These are phyloP conservation scores for Firmiana major DNA, from an alignment of 345 rosid species.

Conservation along the genomic window DNA sequence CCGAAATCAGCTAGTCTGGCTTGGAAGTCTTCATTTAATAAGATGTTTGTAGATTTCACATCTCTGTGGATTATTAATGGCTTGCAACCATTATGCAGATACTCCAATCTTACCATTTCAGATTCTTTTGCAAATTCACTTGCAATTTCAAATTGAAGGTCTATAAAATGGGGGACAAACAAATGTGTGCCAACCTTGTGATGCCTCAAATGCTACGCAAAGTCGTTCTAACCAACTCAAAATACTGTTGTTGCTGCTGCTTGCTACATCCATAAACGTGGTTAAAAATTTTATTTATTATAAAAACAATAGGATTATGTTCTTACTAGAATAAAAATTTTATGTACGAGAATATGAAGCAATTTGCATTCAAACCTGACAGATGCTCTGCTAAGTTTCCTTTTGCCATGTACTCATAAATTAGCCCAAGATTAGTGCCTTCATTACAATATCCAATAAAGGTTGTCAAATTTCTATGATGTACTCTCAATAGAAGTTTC, in stretches of 20 bases:
- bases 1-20: constrained; percentile 66
- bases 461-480: constrained; percentile 39
- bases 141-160: too few relatives aligned
- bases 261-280: neutral
- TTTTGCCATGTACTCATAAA: constrained; percentile 48
- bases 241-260: neutral
- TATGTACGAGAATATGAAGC: too few relatives aligned
- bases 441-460: constrained; percentile 53
- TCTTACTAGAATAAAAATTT: too few relatives aligned
- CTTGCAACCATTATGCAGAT: constrained; percentile 51
- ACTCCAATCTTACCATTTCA: constrained; percentile 32
- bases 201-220: constrained; percentile 41
- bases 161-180: too few relatives aligned
- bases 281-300: too few relatives aligned
- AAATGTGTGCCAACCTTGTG: constrained; percentile 35
- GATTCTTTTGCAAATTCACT: too few relatives aligned
- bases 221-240: constrained; percentile 43
- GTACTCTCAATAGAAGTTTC: constrained; percentile 42
- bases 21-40: constrained; percentile 36
- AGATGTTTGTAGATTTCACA: constrained; percentile 50
- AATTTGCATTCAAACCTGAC: too few relatives aligned
- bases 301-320: too few relatives aligned
- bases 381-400: constrained; percentile 36
- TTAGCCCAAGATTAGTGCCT: constrained; percentile 30
- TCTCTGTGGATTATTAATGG: constrained; percentile 60